Evolutionary conservation across 2,329 filamentous ascomycete species (phyloP).

Genomic region (Ceratocystiopsis brevicomis): DNA sequence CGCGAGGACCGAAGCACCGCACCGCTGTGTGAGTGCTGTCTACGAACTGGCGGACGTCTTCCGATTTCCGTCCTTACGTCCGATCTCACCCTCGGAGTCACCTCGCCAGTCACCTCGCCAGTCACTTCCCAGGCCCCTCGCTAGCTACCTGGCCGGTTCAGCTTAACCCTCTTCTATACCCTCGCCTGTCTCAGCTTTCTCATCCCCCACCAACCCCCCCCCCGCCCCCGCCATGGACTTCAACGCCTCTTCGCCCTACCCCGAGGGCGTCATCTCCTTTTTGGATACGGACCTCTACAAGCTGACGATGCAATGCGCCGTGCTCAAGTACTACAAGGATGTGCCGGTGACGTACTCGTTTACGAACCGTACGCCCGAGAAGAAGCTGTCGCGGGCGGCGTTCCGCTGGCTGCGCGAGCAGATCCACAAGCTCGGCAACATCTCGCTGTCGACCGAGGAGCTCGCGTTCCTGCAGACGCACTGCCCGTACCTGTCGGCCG

Average conservation of each 20-base stretch:
- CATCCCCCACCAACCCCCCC: too few relatives aligned
- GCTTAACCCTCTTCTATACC: too few relatives aligned
- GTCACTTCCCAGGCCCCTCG: too few relatives aligned
- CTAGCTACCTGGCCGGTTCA: too few relatives aligned
- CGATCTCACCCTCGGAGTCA: not conserved
- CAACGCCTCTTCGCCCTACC: slow-evolving; percentile 45
- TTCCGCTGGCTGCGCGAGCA: slow-evolving; percentile 75
- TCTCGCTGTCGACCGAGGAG: slow-evolving; percentile 64
- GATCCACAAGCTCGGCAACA: slow-evolving; percentile 65
- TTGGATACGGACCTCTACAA: slow-evolving; percentile 83
- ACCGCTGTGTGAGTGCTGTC: not conserved
- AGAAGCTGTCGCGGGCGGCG: slow-evolving; percentile 69
- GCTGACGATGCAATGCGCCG: slow-evolving; percentile 94
- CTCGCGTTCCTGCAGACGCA: slow-evolving; percentile 56
- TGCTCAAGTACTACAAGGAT: slow-evolving; percentile 78
- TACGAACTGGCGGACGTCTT: not conserved
- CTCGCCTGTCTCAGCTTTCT: too few relatives aligned
- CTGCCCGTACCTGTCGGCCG: slow-evolving; percentile 60
- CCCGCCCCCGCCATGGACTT: slow-evolving; percentile 34
- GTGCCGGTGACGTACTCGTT: slow-evolving; percentile 76
- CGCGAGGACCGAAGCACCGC: too few relatives aligned
- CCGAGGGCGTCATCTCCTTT: slow-evolving; percentile 65
- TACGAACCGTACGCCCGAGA: slow-evolving; percentile 86
- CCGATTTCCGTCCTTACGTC: not conserved
- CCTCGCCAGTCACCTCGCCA: too few relatives aligned